phyloP scores from a whole-genome alignment of 2,329 filamentous ascomycete species.

The Fusarium ambrosium region DNA sequence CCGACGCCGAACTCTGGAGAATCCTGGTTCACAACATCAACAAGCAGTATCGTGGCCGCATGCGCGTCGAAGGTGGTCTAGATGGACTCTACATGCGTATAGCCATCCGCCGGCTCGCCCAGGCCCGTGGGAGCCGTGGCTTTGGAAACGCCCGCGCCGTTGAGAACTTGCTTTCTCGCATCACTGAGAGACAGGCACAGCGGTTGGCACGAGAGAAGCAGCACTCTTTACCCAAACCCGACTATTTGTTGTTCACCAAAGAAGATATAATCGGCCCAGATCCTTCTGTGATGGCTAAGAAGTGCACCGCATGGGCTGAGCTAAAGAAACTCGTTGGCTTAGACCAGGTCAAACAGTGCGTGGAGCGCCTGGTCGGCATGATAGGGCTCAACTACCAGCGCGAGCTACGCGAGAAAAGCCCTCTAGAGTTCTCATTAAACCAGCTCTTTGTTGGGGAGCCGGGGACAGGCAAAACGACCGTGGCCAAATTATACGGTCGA shows the following conservation, averaged over 20 bases:
- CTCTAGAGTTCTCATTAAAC: background rate
- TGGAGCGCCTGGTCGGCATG: background rate
- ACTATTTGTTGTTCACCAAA: background rate
- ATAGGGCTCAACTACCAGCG: background rate
- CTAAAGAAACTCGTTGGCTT: background rate
- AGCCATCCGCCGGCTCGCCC: too few species aligned
- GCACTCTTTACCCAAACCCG: background rate
- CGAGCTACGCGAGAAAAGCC: background rate
- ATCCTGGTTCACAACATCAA: too few species aligned
- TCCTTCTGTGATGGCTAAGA: background rate
- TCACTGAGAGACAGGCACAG: too few species aligned
- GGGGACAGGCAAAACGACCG: slow-evolving; percentile 2
- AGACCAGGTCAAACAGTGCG: background rate
- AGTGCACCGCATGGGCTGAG: background rate
- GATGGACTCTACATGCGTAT: too few species aligned
- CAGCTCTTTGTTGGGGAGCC: background rate
- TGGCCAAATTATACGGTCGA: background rate
- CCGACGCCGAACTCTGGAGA: too few species aligned
- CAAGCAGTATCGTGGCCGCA: too few species aligned
- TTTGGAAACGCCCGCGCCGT: too few species aligned
- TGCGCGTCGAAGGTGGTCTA: too few species aligned
- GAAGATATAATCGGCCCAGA: background rate
- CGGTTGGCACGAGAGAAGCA: too few species aligned
- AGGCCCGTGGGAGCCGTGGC: too few species aligned
- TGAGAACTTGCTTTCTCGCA: background rate